phyloP scores from a whole-genome alignment of 1,284 basidiomycete genomes.

The Melampsora americana region DNA sequence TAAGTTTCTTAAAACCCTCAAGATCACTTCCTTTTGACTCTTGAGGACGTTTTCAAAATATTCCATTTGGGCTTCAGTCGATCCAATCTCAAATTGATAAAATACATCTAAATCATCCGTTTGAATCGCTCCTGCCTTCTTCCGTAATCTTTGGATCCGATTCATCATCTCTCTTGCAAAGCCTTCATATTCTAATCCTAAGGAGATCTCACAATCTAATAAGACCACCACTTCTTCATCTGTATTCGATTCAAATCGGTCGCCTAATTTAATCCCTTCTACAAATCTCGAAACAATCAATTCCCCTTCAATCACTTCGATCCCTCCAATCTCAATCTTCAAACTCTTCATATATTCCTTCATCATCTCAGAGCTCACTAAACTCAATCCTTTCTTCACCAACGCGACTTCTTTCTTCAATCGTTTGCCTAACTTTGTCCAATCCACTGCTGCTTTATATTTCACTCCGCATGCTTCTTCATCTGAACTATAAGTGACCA shows the following conservation, averaged over 20 bases:
- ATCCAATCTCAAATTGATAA: constrained; percentile 73
- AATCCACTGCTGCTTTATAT: constrained; percentile 90
- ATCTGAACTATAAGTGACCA: constrained; percentile 82
- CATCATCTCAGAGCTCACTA: constrained; percentile 75
- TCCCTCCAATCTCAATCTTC: constrained; percentile 80
- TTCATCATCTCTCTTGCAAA: constrained; percentile 86
- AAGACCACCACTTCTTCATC: constrained; percentile 93
- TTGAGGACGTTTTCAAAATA: constrained; percentile 67
- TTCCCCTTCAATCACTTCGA: constrained; percentile 83
- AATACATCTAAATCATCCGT: constrained; percentile 91
- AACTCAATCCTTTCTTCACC: constrained; percentile 82
- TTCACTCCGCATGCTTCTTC: constrained; percentile 81
- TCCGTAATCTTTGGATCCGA: constrained; percentile 90
- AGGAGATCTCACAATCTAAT: constrained; percentile 80
- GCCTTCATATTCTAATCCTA: constrained; percentile 82
- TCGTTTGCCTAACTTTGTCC: constrained; percentile 89
- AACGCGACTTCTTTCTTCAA: constrained; percentile 86
- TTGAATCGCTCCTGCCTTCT: constrained; percentile 89
- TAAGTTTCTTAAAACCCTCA: constrained; percentile 70
- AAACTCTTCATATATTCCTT: constrained; percentile 74
- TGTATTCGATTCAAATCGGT: constrained; percentile 74
- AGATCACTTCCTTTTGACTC: constrained; percentile 69
- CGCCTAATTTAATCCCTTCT: constrained; percentile 58
- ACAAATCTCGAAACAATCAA: constrained; percentile 86
- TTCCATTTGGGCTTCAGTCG: constrained; percentile 59